These are phyloP conservation scores for Mycena indigotica DNA, from an alignment of 768 basidiomycete genomes.

Conservation along the genomic window DNA sequence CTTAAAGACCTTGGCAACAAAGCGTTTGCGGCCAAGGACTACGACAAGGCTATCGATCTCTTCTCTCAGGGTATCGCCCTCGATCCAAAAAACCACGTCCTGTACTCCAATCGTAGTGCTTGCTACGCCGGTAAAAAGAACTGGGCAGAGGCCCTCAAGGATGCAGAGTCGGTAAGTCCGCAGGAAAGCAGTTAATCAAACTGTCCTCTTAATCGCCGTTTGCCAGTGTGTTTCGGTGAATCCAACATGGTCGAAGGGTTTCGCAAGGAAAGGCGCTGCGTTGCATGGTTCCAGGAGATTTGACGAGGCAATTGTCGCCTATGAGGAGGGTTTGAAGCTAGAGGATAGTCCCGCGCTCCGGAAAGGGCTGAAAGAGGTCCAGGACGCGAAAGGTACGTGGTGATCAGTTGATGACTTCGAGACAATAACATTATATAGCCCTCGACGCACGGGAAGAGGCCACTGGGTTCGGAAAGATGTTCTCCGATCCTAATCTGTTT, in stretches of 20 bases:
- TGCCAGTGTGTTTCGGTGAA: constrained; percentile 76
- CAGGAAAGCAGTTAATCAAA: no score
- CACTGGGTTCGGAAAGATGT: constrained; percentile 71
- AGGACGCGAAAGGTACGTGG: constrained; percentile 73
- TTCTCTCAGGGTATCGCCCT: constrained; percentile 82
- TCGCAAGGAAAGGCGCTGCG: constrained; percentile 90
- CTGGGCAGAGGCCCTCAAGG: constrained; percentile 74
- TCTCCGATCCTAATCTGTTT: constrained; percentile 81
- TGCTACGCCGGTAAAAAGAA: constrained; percentile 85
- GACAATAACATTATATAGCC: constrained; percentile 26
- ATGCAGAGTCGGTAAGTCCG: constrained; percentile 82
- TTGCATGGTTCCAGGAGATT: constrained; percentile 80
- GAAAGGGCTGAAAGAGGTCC: constrained; percentile 88
- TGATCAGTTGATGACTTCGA: neutral
- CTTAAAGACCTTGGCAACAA: constrained; percentile 95
- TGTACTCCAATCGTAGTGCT: constrained; percentile 92
- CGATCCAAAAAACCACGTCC: constrained; percentile 82
- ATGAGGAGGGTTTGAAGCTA: constrained; percentile 77
- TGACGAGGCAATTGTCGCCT: constrained; percentile 82
- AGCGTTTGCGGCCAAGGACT: constrained; percentile 91
- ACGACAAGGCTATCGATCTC: constrained; percentile 82
- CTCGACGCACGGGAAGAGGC: constrained; percentile 48
- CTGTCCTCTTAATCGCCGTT: constrained; percentile 12
- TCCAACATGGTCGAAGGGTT: constrained; percentile 87
- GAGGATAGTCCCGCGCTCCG: constrained; percentile 82